phyloP scores from a whole-genome alignment of 805 yeast genomes.

The Millerozyma miso region DNA sequence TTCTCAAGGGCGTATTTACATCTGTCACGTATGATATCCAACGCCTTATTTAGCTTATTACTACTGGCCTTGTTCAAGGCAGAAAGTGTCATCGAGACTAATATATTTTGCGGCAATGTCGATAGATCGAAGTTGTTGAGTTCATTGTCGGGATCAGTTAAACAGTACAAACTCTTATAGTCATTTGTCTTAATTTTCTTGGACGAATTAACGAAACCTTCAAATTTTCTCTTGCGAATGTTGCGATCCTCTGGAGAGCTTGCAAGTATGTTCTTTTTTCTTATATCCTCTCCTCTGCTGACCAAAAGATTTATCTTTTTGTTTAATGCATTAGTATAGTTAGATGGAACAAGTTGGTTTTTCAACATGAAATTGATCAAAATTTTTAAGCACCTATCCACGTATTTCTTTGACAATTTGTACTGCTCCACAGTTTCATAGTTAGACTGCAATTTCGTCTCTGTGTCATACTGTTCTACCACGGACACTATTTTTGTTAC shows the following conservation, averaged over 20 bases:
- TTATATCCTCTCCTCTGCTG: slow-evolving; percentile 36
- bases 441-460: slow-evolving; percentile 51
- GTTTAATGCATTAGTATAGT: slow-evolving; percentile 22
- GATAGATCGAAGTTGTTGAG: slow-evolving; percentile 68
- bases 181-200: slow-evolving; percentile 27
- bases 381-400: slow-evolving; percentile 54
- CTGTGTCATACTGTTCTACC: slow-evolving; percentile 57
- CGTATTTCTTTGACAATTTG: slow-evolving; percentile 58
- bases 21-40: slow-evolving; percentile 66
- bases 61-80: slow-evolving; percentile 58
- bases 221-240: slow-evolving; percentile 36
- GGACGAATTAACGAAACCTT: slow-evolving; percentile 34
- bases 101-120: slow-evolving; percentile 57
- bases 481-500: slow-evolving; percentile 53
- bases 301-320: slow-evolving; percentile 27
- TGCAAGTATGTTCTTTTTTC: slow-evolving; percentile 34
- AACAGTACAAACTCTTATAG: slow-evolving; percentile 62
- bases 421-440: slow-evolving; percentile 40
- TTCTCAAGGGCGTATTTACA: slow-evolving; percentile 40
- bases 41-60: slow-evolving; percentile 54
- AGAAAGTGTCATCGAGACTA: slow-evolving; percentile 59
- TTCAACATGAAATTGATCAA: slow-evolving; percentile 36
- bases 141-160: slow-evolving; percentile 59
- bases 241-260: slow-evolving; percentile 24
- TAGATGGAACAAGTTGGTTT: slow-evolving; percentile 32